Evolutionary conservation across 2,329 filamentous ascomycete genomes (phyloP).

Genomic region (Aspergillus sp.): DNA sequence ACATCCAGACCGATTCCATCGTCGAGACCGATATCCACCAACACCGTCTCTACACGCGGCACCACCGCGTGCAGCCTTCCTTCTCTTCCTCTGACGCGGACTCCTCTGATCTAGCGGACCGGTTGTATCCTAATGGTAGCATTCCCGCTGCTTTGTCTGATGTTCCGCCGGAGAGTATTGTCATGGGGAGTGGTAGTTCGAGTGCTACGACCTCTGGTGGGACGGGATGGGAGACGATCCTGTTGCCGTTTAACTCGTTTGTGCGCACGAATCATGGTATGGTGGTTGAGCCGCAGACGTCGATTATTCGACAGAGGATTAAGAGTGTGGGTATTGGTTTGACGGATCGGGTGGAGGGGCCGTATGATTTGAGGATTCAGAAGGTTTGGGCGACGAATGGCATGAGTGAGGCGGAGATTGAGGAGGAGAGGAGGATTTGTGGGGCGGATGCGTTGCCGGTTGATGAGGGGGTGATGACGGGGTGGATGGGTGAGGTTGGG

Average conservation of each 20-base stretch:
- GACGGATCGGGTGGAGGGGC: constrained; percentile 84
- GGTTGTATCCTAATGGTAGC: constrained; percentile 27
- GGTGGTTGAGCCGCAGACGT: constrained; percentile 88
- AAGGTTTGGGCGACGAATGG: constrained; percentile 89
- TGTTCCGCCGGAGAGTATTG: constrained; percentile 37
- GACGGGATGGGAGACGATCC: constrained; percentile 92
- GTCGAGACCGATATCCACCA: constrained; percentile 96
- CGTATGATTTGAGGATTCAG: constrained; percentile 83
- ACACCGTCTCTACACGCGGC: constrained; percentile 70
- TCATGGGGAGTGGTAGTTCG: constrained; percentile 33
- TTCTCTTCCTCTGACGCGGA: constrained; percentile 23
- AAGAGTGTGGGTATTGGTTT: constrained; percentile 82
- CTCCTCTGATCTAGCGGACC: constrained; percentile 25
- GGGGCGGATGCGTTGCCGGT: constrained; percentile 41
- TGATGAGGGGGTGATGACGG: constrained; percentile 37
- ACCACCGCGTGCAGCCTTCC: constrained; percentile 38
- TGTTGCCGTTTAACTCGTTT: constrained; percentile 89
- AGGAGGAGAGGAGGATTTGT: constrained; percentile 45
- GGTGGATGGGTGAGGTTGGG: constrained; percentile 23
- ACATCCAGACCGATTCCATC: constrained; percentile 91
- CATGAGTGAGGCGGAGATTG: constrained; percentile 43
- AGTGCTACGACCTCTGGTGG: constrained; percentile 61
- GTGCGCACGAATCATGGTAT: constrained; percentile 91
- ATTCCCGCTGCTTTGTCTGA: constrained; percentile 43
- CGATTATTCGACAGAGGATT: constrained; percentile 83